These are phyloP conservation scores for Hyphopichia burtonii DNA, from an alignment of 1,139 yeast species.

Conservation along the genomic window DNA sequence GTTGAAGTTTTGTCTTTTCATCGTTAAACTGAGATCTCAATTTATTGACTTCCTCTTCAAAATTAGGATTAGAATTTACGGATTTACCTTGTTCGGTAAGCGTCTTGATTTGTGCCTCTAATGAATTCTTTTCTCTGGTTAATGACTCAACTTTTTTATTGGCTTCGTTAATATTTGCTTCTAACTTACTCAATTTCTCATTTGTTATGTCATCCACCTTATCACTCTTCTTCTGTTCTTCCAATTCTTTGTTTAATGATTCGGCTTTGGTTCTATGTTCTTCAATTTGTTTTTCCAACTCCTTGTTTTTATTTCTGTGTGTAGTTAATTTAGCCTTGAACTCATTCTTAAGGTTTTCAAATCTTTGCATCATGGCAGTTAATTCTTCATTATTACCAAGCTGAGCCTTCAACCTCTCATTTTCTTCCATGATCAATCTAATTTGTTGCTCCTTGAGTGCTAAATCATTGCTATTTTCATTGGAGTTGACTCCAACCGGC, in stretches of 20 bases:
- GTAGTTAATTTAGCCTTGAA: slow-evolving; percentile 25
- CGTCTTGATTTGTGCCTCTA: slow-evolving; percentile 10
- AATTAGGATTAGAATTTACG: slow-evolving; percentile 5
- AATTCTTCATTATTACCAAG: slow-evolving; percentile 27
- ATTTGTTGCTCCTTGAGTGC: slow-evolving; percentile 34
- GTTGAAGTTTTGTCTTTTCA: slow-evolving; percentile 9
- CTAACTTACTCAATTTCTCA: slow-evolving; percentile 11
- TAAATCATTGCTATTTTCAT: slow-evolving; percentile 12
- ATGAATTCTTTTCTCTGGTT: slow-evolving; percentile 12
- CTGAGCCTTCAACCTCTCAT: slow-evolving; percentile 30
- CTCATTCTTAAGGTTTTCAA: slow-evolving; percentile 33
- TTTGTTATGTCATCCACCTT: slow-evolving; percentile 9
- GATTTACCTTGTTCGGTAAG: slow-evolving; percentile 10
- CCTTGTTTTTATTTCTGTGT: slow-evolving; percentile 22
- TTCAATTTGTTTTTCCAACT: slow-evolving; percentile 21
- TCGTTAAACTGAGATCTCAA: slow-evolving; percentile 11
- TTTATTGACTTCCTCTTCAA: slow-evolving; percentile 13
- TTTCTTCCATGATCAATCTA: slow-evolving; percentile 37
- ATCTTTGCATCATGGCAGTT: slow-evolving; percentile 29
- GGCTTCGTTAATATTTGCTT: slow-evolving; percentile 12
- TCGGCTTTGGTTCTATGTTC: slow-evolving; percentile 21
- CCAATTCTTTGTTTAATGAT: slow-evolving; percentile 15
- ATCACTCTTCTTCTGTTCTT: slow-evolving; percentile 15
- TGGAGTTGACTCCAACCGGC: background rate
- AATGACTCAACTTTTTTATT: slow-evolving; percentile 9